Base-by-base conservation (phyloP, 139 green algal species). In the Tetradesmus lagerheimii region DNA sequence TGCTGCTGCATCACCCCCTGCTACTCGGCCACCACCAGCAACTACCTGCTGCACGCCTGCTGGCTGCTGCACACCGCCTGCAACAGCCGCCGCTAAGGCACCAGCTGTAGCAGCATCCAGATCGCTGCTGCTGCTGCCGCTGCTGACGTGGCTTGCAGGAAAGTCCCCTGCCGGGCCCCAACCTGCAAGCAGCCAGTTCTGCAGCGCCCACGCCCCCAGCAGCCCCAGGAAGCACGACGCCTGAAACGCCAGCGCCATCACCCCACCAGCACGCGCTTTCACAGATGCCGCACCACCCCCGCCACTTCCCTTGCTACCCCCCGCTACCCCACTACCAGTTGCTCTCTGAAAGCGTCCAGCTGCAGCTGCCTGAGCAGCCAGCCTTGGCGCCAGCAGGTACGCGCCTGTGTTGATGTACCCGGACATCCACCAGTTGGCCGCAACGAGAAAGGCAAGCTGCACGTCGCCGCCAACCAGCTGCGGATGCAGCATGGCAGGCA, bases 201-300 rank as follows among this genome's bases (percentile, higher is more conserved):
- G 93, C 0, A 97, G 29, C 18, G 88, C 23, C 0, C 83, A 83
- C 18, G 95, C 95, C 8, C 85, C 37, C 34, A 95, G 31, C 66
- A 97, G 88, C 1, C 93, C 95, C 0, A 92, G 9, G 45, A 96
- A 95, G 79, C 96, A 96, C 0, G 93, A 94, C 0, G 80, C 75
- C 89, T 97, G 95, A 78, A 95, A 97, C 0, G 90, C 91, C 1
- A 96, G 91, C 1, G 96, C 95, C 94, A 98, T 96, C 4, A 96
- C 47, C 1, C 91, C 95, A 6, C 91, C 93, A 4, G 95, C 95
- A 0, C 87, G 91, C 20, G 89, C 79, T 78, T 96, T 97, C n/a
- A 78, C 39, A n/a, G 20, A 27, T 4, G 45, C 80, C 6, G 29
- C 12, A 14, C 39, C n/a, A 47, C 15, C 76, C 0, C 80, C 67